Base-by-base conservation (phyloP, 208 protist genomes). In the Crithidia sp. region DNA sequence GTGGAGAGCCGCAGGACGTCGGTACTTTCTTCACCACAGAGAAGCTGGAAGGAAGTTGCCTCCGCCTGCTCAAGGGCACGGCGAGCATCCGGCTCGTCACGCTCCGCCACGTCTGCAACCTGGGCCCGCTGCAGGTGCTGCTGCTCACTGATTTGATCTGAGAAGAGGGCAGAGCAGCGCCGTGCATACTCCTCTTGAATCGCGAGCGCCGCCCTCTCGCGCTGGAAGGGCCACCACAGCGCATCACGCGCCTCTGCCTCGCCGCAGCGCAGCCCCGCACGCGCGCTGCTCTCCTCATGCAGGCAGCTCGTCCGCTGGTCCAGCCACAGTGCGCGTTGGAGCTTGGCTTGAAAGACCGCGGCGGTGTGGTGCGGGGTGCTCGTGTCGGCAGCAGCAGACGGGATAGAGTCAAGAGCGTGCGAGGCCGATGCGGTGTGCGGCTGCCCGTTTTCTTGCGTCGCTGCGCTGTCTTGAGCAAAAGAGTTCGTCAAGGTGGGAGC, bases 201-300 rank as follows among this genome's bases (percentile, higher is more conserved):
- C 16, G 16, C 9, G 13, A 61, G 5, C 37, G 50, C 40, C 8
- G 56, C 39, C 16, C 17, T 57, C 44, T 14, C 36, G 3, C 36
- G 40, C 7, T 55, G 67, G n/a, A 77, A 65, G 7, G 61, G 52
- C 69, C 66, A 73, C 73, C 78, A 78, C 43, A 83, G 40, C 5
- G 54, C 56, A 41, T 69, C 70, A 36, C 52, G 72, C 41, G 28
- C 56, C n/a, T 79, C 74, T 5, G 74, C 66, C 44, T 79, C 74
- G 19, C 4, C 47, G 60, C 74, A 79, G 36, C 74, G 74, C 67
- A 54, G 57, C 39, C 37, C 49, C 7, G 74, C 65, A 2, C 74
- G 58, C 36, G 50, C 40, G 16, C 55, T 56, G 7, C 66, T 37
- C 53, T 79, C 74, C 5, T 40, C 55, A 16, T 72, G 49, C 16